Conservation (phyloP, 192 early-diverging fungal species). For the Gonapodya sp. region DNA sequence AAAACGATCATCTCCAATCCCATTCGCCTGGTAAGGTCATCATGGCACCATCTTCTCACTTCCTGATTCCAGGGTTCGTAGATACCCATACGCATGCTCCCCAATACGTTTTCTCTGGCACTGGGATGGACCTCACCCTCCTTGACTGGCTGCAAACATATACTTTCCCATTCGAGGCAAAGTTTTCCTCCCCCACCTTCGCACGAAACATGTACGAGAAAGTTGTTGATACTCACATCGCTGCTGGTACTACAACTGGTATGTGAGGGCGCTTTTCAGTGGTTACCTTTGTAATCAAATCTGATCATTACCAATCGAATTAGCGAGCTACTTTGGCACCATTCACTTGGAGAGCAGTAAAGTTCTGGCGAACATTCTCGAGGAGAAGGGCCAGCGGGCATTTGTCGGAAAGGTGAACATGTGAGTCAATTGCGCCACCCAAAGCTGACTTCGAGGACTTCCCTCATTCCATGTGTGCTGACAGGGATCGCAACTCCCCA, state of each 20-base stretch:
- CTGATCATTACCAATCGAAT: too few species aligned
- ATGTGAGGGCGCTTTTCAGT: not conserved
- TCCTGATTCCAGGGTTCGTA: slow-evolving; percentile 82
- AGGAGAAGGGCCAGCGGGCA: slow-evolving; percentile 77
- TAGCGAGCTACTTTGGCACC: slow-evolving; percentile 81
- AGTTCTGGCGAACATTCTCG: slow-evolving; percentile 61
- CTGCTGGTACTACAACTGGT: slow-evolving; percentile 74
- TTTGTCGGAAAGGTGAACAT: slow-evolving; percentile 95
- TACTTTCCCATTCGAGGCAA: slow-evolving; percentile 79
- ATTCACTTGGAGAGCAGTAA: slow-evolving; percentile 71
- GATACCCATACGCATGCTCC: slow-evolving; percentile 95
- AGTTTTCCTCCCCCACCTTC: slow-evolving; percentile 55
- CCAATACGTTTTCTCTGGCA: slow-evolving; percentile 80
- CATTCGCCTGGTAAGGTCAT: not conserved
- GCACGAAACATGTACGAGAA: slow-evolving; percentile 58
- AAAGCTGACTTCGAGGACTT: slow-evolving; percentile 40
- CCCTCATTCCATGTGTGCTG: not conserved
- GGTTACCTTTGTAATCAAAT: too few species aligned
- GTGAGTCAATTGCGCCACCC: slow-evolving; percentile 76
- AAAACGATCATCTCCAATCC: not conserved
- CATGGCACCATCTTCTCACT: slow-evolving; percentile 34
- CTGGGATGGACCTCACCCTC: slow-evolving; percentile 80
- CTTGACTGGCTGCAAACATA: slow-evolving; percentile 84
- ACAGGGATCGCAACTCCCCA: not conserved
- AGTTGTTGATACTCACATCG: slow-evolving; percentile 58